Evolutionary conservation across 2,329 filamentous ascomycete species (phyloP).

Genomic region (Apiospora aurea): DNA sequence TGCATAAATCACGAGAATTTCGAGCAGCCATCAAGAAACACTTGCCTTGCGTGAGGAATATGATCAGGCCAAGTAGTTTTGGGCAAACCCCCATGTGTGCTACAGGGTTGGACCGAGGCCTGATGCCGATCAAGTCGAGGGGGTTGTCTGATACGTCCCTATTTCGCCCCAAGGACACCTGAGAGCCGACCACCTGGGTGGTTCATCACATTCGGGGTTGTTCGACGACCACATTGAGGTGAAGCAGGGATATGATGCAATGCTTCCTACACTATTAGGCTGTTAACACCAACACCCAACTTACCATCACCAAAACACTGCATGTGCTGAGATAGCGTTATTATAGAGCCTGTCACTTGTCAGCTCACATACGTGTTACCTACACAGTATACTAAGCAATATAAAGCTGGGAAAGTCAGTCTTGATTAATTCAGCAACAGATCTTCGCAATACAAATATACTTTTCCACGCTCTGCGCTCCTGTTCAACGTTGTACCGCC

Average conservation of each 20-base stretch:
- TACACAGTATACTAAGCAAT: conserved; percentile 18
- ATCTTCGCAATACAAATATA: conserved; percentile 19
- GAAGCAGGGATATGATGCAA: neutral
- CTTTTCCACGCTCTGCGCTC: conserved; percentile 21
- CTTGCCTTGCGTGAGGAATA: neutral
- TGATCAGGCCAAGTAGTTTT: neutral
- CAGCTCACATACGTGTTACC: conserved; percentile 18
- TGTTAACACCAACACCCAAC: conserved; percentile 17
- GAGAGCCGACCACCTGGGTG: neutral
- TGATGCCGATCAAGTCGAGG: neutral
- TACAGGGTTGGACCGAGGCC: neutral
- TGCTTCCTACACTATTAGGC: conserved; percentile 13
- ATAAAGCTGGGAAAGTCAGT: conserved; percentile 16
- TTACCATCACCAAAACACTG: conserved; percentile 7
- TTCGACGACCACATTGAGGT: neutral
- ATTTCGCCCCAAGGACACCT: neutral
- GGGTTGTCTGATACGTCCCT: neutral
- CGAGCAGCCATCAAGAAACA: neutral
- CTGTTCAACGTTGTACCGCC: conserved; percentile 13
- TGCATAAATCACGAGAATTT: neutral
- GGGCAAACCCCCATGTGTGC: neutral
- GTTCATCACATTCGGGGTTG: neutral
- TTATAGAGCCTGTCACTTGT: conserved; percentile 19
- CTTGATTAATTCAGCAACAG: conserved; percentile 12
- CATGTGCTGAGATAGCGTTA: conserved; percentile 2